Percentiles rank a stretch among this genome's conserved stretches.
These are phyloP conservation scores for Trichoderma koningiopsis DNA, from an alignment of 2,329 filamentous ascomycete species.

Conservation along the genomic window DNA sequence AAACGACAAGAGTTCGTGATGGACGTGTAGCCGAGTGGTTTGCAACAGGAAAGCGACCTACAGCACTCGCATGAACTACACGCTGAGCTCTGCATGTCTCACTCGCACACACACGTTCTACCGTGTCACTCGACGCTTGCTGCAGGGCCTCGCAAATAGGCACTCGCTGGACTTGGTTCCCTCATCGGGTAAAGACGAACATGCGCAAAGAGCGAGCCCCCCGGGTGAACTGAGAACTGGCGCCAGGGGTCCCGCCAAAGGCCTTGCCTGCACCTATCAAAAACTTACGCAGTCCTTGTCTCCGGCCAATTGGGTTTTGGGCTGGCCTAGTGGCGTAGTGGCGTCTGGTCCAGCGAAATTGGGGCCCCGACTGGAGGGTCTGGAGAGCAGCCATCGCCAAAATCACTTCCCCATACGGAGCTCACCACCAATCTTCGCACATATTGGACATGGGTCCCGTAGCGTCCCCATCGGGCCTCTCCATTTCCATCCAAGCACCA, in stretches of 20 bases:
- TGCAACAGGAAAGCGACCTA: background rate
- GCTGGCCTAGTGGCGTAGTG: conserved; percentile 24
- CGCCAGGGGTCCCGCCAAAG: conserved; percentile 24
- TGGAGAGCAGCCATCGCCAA: conserved; percentile 6
- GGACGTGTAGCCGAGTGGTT: background rate
- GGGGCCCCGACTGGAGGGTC: conserved; percentile 12
- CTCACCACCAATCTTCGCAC: conserved; percentile 14
- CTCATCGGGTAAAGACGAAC: conserved; percentile 18
- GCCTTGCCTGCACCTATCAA: conserved; percentile 23
- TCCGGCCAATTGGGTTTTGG: conserved; percentile 24
- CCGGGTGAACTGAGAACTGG: conserved; percentile 7
- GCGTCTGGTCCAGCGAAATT: conserved; percentile 25
- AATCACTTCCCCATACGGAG: conserved; percentile 15
- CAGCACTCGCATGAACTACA: background rate
- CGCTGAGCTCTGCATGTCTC: background rate
- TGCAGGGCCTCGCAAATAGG: background rate
- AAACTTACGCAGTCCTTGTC: conserved; percentile 20
- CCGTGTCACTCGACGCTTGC: background rate
- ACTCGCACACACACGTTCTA: background rate
- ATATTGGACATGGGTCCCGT: conserved; percentile 19
- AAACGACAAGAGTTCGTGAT: conserved; percentile 5
- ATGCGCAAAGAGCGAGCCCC: conserved; percentile 4
- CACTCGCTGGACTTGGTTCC: conserved; percentile 12
- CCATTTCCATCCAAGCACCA: conserved; percentile 18
- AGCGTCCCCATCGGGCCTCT: conserved; percentile 16